Conservation (phyloP, 2,329 filamentous ascomycete genomes). For the Diplodia corticola region DNA sequence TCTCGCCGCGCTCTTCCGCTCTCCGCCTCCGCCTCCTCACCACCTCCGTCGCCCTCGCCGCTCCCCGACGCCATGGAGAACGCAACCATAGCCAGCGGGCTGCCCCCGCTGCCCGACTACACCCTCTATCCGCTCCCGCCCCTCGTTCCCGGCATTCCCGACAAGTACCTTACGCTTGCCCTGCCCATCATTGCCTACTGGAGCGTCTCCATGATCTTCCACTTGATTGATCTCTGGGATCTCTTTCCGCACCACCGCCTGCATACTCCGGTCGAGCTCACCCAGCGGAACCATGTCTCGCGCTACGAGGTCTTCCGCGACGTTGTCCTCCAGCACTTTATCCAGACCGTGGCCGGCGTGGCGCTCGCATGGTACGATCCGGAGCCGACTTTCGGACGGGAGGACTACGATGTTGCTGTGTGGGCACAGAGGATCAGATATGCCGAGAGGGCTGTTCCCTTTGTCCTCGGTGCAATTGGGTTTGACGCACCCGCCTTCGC, state of each 20-base stretch:
- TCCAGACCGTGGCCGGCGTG: conserved; percentile 75
- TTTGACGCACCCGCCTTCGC: conserved; percentile 75
- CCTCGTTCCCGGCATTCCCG: conserved; percentile 74
- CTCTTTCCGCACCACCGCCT: conserved; percentile 88
- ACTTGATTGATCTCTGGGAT: conserved; percentile 81
- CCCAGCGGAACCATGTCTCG: conserved; percentile 82
- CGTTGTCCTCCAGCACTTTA: conserved; percentile 86
- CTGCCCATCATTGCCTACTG: conserved; percentile 86
- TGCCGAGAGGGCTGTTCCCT: conserved; percentile 75
- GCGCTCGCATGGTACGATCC: conserved; percentile 71
- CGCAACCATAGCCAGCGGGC: conserved; percentile 57
- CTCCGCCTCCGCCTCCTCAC: not conserved
- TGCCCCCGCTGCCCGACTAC: conserved; percentile 87
- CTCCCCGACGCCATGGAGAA: conserved; percentile 35
- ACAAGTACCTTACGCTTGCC: conserved; percentile 75
- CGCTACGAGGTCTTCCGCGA: conserved; percentile 85
- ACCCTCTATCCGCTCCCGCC: conserved; percentile 68
- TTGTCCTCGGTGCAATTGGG: conserved; percentile 68
- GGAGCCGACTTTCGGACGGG: conserved; percentile 70
- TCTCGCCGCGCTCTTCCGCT: conserved; percentile 16
- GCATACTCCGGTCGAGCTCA: conserved; percentile 89
- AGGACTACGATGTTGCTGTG: conserved; percentile 82
- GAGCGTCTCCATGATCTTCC: conserved; percentile 81
- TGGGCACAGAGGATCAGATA: conserved; percentile 84
- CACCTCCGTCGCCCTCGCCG: conserved; percentile 4